Evolutionary conservation across 2,329 filamentous ascomycete genomes (phyloP), one percentile per base, ranked within the genome.

Genomic region (Kalaharituber pfeilii): DNA sequence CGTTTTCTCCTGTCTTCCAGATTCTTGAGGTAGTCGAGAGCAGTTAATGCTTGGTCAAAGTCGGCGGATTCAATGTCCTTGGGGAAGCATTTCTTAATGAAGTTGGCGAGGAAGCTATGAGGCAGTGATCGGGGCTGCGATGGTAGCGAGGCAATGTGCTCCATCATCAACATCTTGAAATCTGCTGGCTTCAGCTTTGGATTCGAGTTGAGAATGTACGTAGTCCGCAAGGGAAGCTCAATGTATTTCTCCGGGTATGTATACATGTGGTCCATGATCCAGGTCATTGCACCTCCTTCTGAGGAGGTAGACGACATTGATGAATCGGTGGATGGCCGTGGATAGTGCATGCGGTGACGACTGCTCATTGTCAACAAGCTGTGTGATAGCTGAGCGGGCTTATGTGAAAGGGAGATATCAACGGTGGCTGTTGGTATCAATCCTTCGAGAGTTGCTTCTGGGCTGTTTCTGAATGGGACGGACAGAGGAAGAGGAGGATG

Each of bases 131-230:
- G 75, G n/a, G 75, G 75, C 59, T 82, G 77, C 9, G 73, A 71
- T 4, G 77, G 75, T 53, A 79, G 65, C 53, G 75, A 73, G 39
- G 75, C 72, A 52, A 81, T 74, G 61, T 81, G 76, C 51, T 68
- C 69, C 69, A 75, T 72, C 56, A 77, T 69, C 52, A 70, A 69
- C 20, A 71, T 69, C 24, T 71, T 72, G 65, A 77, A 74, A 60
- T 69, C 68, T 57, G 72, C 69, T 6, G 71, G 61, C 26, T 67
- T 65, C 54, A 68, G 67, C 49, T 67, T 65, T 49, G 67, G 72
- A 18, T 75, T 73, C 57, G 75, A 78, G 64, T 82, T 82, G 65
- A 82, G 71, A 25, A 75, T 74, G 69, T 81, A 82, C 76, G 82
- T 81, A 58, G 77, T 81, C 55, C 79, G 75, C 26, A 82, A 71